Evolutionary conservation across 352 stramenopile genomes (phyloP), one percentile per base, ranked within the genome.

Genomic region (Globisporangium barbulae): DNA sequence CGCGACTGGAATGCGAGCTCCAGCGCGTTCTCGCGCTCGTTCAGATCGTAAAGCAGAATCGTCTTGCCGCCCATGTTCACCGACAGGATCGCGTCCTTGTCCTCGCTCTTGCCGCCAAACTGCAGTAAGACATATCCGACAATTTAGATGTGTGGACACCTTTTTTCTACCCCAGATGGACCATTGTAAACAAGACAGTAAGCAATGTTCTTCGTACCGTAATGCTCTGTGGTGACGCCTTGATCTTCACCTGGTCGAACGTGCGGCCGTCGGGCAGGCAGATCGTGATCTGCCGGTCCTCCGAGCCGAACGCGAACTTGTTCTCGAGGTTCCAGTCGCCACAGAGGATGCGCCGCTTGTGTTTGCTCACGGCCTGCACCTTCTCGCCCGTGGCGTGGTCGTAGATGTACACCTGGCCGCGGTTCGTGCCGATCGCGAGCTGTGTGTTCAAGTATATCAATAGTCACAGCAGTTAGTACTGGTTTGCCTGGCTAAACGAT

Each of bases 51-150:
- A 21, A 97, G 76, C 31, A 97, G 70, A 55, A 97, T 86, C 19
- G 85, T 93, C 68, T 96, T 91, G 39, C 91, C 88, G 69, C 81
- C 85, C 78, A 97, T 93, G 73, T 97, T 97, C 9, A 97, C 84
- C n/a, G 82, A 92, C 56, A 96, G 59, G 66, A 91, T 92, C 7
- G 78, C 72, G 56, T 93, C 80, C 64, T 88, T 81, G 63, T 88
- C 76, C 25, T 83, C 79, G 10, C 66, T 81, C 59, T 89, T 90
- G 61, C 83, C 80, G 12, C 83, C 83, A 78, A 93, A 93, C 75
- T 90, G 50, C 21, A 71, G n/a, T 61, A n/a, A 61, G 2, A 63
- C 49, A 55, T 58, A 7, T 22, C 39, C 15, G 0, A 48, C 22
- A 7, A 9, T 9, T 53, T 31, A 53, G 21, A 33, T 30, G 13